Evolutionary conservation across 495 filamentous ascomycete species (phyloP).

Genomic region (Staphylotrichum longicolle): DNA sequence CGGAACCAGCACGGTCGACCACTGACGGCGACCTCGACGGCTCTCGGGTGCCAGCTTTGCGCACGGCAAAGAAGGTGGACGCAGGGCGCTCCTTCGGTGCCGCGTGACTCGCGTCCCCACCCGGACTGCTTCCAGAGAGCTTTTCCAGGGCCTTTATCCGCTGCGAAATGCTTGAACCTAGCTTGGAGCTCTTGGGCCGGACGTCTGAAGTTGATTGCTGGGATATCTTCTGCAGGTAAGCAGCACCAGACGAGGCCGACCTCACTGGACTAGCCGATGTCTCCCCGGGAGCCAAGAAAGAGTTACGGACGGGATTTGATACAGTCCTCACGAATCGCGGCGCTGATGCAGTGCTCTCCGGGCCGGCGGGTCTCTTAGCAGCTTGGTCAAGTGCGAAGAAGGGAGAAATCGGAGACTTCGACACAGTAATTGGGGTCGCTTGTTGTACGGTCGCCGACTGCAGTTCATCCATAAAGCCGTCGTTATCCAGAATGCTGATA

Average conservation of each 20-base stretch:
- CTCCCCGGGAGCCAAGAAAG: conserved; percentile 42
- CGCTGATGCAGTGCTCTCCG: conserved; percentile 29
- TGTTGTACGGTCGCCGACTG: conserved; percentile 78
- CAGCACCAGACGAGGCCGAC: conserved; percentile 48
- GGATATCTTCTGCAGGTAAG: conserved; percentile 48
- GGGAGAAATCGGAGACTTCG: conserved; percentile 76
- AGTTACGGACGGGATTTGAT: conserved; percentile 49
- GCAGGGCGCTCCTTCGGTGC: conserved; percentile 36
- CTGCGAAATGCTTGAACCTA: conserved; percentile 84
- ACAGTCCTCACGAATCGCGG: conserved; percentile 40
- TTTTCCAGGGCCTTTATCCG: conserved; percentile 85
- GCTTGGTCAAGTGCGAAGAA: conserved; percentile 52
- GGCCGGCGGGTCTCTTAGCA: conserved; percentile 29
- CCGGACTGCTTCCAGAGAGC: conserved; percentile 50
- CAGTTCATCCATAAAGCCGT: conserved; percentile 87
- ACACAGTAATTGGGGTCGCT: conserved; percentile 77
- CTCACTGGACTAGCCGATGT: conserved; percentile 39
- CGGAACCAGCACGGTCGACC: conserved; percentile 41
- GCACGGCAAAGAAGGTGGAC: conserved; percentile 53
- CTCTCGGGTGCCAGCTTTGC: conserved; percentile 44
- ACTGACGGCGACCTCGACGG: conserved; percentile 48
- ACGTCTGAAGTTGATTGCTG: conserved; percentile 44
- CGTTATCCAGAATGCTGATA: conserved; percentile 71
- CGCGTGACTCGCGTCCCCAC: conserved; percentile 19
- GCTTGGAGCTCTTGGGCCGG: conserved; percentile 70